Evolutionary conservation across 1,284 basidiomycete genomes (phyloP), one percentile per base, ranked within the genome.

Genomic region (Leccinum solheimii): DNA sequence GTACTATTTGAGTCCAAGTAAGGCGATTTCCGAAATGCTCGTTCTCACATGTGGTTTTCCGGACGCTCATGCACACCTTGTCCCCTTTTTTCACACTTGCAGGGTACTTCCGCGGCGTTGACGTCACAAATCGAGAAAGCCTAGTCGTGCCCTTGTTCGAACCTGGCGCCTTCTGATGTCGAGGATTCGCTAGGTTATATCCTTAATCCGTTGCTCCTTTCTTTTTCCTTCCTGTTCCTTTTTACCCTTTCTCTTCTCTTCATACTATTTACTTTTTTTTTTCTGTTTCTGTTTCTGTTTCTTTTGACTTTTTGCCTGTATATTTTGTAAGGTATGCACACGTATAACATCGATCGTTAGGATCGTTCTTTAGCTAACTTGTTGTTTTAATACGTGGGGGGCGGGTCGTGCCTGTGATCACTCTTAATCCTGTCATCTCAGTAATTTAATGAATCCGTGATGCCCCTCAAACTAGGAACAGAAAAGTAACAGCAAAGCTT

Each of bases 1-100:
- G 81, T 81, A 80, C 59, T 82, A 80, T 54, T 69, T 75, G 8
- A 78, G 77, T 62, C 76, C 78, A 34, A 70, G 77, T 79, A 64
- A 66, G 67, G 66, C 53, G 1, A 45, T 55, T 14, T 21, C 19
- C 19, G 11, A 45, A 3, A 45, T 7, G 19, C 43, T 7, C 32
- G 30, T 32, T 3, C 38, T 60, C 52, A 59, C 61, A 34, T 27
- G 23, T 50, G 11, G 19, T 16, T 26, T 19, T 19, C 43, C 43
- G 43, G 45, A 50, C 14, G 26, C 49, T 51, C 26, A 51, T 26
- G 49, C 49, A 7, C 45, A 19, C 49, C 16, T 51, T n/a, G 49
- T 27, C 49, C 23, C 21, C n/a, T 50, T 27, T 51, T 51, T 40
- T 55, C 51, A 45, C 52, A 61, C 36, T 7, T 43, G 60, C 60